Base-by-base conservation (phyloP, 768 basidiomycete genomes). In the Leccinum subgranulosum region DNA sequence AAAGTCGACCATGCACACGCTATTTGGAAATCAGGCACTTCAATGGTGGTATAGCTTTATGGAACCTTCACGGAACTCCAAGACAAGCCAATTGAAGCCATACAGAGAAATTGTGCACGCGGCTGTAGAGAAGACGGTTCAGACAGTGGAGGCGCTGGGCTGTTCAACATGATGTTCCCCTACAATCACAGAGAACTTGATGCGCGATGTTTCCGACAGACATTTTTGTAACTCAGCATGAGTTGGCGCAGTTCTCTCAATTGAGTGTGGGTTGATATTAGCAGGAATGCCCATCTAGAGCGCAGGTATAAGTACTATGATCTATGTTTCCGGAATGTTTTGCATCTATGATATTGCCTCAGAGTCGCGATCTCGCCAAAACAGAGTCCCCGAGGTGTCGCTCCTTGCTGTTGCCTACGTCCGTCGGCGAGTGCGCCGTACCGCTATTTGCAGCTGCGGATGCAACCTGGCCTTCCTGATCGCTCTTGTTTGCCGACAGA, bases 31-130 rank as follows among this genome's bases (percentile, higher is more conserved):
- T 3, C 6, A 11, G 4, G 27, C 41, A 8, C 45, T 43, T n/a
- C 34, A 23, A 0, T 66, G 66, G 69, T 71, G 71, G 66, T 54
- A 56, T 0, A 33, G 45, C 1, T 69, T 61, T 21, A 60, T 61
- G 55, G 48, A 60, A 17, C 41, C 1, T 61, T 59, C 7, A 10
- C 12, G 1, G 49, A 34, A 3, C 31, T 70, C 47, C 50, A 48
- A 1, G 68, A 72, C n/a, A 25, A n/a, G n/a, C n/a, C n/a, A n/a
- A n/a, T n/a, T n/a, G n/a, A 67, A 33, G 27, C 64, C 70, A 1
- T 71, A 60, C 33, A 53, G 47, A 4, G 59, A 21, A 25, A 58
- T 29, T 1, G 50, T 67, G 7, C 31, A 52, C 12, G 3, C 29
- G 3, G 9, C 1, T 14, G 55, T 27, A 3, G 58, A 60, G 2